Evolutionary conservation across 805 yeast genomes (phyloP), one percentile per base, ranked within the genome.

Genomic region (Hanseniaspora nectarophila): DNA sequence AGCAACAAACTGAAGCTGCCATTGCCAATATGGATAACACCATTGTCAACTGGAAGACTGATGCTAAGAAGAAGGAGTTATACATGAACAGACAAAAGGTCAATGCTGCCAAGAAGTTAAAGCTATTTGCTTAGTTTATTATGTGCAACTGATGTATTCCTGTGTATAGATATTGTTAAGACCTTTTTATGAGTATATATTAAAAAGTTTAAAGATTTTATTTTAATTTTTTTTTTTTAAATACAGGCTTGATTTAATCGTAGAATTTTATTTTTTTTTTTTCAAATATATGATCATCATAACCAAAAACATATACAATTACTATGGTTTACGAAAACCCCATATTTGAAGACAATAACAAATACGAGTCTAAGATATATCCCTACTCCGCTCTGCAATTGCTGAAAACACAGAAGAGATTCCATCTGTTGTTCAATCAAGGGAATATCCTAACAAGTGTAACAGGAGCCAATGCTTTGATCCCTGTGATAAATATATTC

Each of bases 11-110:
- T 65, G 71, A 70, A 32, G 80, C 77, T 45, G 95, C 92, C 29
- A 65, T 85, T 59, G 76, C 68, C 43, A 71, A 74, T 56, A 80
- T 77, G 54, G 95, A 88, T 66, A 75, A 78, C 51, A 74, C 76
- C 56, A 79, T 87, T 56, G 60, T 78, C 47, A 79, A 75, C 56
- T 81, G 76, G 56, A 80, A 86, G 68, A 83, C 82, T 58, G 62
- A 69, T 49, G 76, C 70, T 54, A 74, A 70, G 60, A 65, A 58
- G 52, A 69, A 66, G 60, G 71, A 71, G 59, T 57, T 73, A 50
- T 77, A 73, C 55, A 68, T 66, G 57, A 73, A 72, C 62, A 60
- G 67, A 51, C 33, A 50, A 51, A 54, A 46, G 48, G 68, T 28
- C 2, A 49, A 49, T 23, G 26, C 28, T 34, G 53, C 43, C n/a